phyloP scores from a whole-genome alignment of 2,329 filamentous ascomycete species.

The Fusarium irregulare region DNA sequence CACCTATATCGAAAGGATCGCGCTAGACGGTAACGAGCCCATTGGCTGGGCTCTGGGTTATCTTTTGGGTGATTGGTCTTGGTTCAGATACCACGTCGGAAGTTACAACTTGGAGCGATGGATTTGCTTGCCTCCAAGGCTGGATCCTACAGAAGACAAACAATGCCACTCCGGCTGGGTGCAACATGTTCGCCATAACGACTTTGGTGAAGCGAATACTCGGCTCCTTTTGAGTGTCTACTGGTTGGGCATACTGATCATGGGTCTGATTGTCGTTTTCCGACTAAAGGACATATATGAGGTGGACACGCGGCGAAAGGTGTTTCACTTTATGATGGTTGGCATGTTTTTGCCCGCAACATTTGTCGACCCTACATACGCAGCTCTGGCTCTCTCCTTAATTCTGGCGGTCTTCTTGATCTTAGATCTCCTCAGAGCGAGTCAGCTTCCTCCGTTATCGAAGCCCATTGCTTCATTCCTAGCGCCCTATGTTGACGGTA shows the following conservation, averaged over 20 bases:
- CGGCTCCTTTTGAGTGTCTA: slow-evolving; percentile 82
- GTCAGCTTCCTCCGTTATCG: slow-evolving; percentile 89
- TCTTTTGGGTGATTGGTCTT: slow-evolving; percentile 80
- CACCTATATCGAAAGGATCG: slow-evolving; percentile 72
- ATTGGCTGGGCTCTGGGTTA: slow-evolving; percentile 95
- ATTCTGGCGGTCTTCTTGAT: slow-evolving; percentile 87
- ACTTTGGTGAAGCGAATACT: slow-evolving; percentile 81
- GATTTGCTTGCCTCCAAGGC: slow-evolving; percentile 74
- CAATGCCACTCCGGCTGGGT: slow-evolving; percentile 68
- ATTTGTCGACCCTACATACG: slow-evolving; percentile 87
- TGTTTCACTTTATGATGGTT: slow-evolving; percentile 99
- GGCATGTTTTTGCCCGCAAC: slow-evolving; percentile 90
- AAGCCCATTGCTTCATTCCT: slow-evolving; percentile 88
- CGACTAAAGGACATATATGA: slow-evolving; percentile 81
- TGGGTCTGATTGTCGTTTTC: slow-evolving; percentile 80
- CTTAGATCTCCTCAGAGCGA: slow-evolving; percentile 88
- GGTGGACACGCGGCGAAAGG: slow-evolving; percentile 94
- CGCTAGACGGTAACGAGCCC: slow-evolving; percentile 79
- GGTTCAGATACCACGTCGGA: slow-evolving; percentile 78
- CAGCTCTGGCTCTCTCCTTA: slow-evolving; percentile 80
- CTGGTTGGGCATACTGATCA: slow-evolving; percentile 74
- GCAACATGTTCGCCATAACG: slow-evolving; percentile 70
- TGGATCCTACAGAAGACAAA: slow-evolving; percentile 44
- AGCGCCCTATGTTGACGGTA: slow-evolving; percentile 91
- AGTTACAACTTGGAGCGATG: slow-evolving; percentile 76